Base-by-base conservation (phyloP, 1,139 yeast genomes). In the Zhuliangozyma parablackwelliae region DNA sequence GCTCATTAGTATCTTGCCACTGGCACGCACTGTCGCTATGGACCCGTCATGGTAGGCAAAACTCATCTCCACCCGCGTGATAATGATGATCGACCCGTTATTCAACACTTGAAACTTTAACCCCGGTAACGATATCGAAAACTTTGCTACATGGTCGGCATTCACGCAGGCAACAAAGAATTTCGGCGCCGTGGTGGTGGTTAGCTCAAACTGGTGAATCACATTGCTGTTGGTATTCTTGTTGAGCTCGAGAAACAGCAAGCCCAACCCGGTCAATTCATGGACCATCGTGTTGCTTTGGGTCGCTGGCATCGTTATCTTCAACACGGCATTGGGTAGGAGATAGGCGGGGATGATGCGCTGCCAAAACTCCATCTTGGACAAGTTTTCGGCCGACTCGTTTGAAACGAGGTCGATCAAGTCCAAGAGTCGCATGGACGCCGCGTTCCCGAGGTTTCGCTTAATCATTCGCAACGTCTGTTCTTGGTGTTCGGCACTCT, bases 41-140 rank as follows among this genome's bases (percentile, higher is more conserved):
- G 90, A 79, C 0, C 90, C 95, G 57, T 86, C 95, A 3, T 63
- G 59, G 53, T 79, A 85, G 50, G 69, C 66, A 47, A 75, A 79
- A 11, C 75, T 69, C 32, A 80, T 57, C 5, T 73, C 62, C 33
- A 82, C 66, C 35, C 80, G 69, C 8, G 86, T 71, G 24, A 82
- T 74, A 33, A 87, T 65, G 40, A 80, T 72, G 0, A 83, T 78
- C 8, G 80, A 71, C 1, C 89, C 89, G 47, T 78, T 77, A 32
- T 80, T 75, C 53, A 83, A 62, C 3, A 81, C 80, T 50, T 80
- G 85, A 34, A 83, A 83, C 43, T 79, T 72, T 27, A 85, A 59
- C 35, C 84, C 79, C 12, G 84, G 83, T 7, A 86, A 72, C 6
- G 73, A 62, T 4, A 85, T 56, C 38, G 78, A 80, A 40, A 83